Conservation (phyloP, 371 early-diverging fungal species). For the Rhizopus arrhizus region DNA sequence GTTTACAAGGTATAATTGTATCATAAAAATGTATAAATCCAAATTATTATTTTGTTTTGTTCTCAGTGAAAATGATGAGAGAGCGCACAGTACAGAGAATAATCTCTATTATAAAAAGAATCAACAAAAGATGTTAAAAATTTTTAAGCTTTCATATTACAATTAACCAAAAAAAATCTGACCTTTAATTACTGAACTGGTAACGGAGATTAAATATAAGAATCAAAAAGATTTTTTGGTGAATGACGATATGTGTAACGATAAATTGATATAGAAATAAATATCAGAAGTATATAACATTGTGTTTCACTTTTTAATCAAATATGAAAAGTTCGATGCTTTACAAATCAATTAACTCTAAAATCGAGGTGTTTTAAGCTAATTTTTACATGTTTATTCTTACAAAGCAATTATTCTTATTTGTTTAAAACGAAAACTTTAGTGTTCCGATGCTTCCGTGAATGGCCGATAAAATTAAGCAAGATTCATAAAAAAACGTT, state of each 20-base stretch:
- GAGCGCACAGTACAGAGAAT: not conserved
- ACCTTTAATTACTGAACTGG: too few relatives aligned
- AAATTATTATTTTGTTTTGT: not conserved
- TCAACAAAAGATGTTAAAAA: not conserved
- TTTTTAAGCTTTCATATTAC: constrained; percentile 4
- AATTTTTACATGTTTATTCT: not conserved
- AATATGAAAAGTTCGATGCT: not conserved
- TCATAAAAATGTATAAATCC: constrained; percentile 29
- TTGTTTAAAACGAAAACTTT: constrained; percentile 6
- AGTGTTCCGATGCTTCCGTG: constrained; percentile 35
- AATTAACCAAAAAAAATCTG: not conserved
- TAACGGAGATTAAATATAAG: too few relatives aligned
- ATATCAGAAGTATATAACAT: not conserved
- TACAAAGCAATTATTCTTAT: not conserved
- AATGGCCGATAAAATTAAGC: constrained; percentile 25
- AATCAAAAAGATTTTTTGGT: too few relatives aligned
- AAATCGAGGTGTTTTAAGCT: not conserved
- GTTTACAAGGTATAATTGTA: constrained; percentile 19
- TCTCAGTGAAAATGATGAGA: not conserved
- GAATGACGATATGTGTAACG: too few relatives aligned
- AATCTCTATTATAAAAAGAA: too few relatives aligned
- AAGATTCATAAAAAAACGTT: too few relatives aligned
- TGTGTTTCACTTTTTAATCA: not conserved
- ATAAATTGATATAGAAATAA: too few relatives aligned
- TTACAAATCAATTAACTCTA: constrained; percentile 1